These are phyloP conservation scores for Septoria petroselini DNA, from an alignment of 2,329 filamentous ascomycete species.

Conservation along the genomic window DNA sequence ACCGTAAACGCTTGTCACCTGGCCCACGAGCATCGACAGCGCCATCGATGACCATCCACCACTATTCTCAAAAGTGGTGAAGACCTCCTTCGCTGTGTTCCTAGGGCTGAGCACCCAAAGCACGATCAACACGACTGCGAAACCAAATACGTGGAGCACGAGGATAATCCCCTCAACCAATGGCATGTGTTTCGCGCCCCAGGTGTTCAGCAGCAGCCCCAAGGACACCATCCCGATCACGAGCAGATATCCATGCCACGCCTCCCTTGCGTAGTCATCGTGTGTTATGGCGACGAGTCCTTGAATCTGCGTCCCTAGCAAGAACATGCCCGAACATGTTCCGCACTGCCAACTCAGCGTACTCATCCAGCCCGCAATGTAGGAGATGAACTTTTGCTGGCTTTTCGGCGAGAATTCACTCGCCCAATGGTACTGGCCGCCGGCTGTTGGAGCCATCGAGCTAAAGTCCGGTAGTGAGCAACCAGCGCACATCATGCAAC, in stretches of 20 bases:
- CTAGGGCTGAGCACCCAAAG: slow-evolving; percentile 47
- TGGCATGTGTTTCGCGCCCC: slow-evolving; percentile 37
- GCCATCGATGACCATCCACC: slow-evolving; percentile 45
- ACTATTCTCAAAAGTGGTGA: slow-evolving; percentile 43
- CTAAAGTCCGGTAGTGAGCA: no score
- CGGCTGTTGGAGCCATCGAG: slow-evolving; percentile 32
- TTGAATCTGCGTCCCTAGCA: slow-evolving; percentile 5
- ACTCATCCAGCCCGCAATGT: slow-evolving; percentile 18
- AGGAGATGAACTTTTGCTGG: slow-evolving; percentile 22
- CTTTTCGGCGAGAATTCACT: slow-evolving; percentile 27
- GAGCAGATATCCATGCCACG: slow-evolving; percentile 25
- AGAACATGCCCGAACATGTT: slow-evolving; percentile 5
- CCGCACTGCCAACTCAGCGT: slow-evolving; percentile 18
- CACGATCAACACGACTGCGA: slow-evolving; percentile 51
- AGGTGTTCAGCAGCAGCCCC: slow-evolving; percentile 25
- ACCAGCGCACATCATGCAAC: no score
- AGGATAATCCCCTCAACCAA: slow-evolving; percentile 48
- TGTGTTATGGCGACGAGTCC: slow-evolving; percentile 12
- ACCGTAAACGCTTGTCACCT: slow-evolving; percentile 22
- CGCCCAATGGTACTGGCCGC: slow-evolving; percentile 24
- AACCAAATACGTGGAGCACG: slow-evolving; percentile 50
- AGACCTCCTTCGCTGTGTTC: slow-evolving; percentile 48
- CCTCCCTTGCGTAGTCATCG: slow-evolving; percentile 11
- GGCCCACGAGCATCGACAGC: slow-evolving; percentile 45
- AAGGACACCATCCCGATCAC: slow-evolving; percentile 20